Evolutionary conservation across 106 monocot species (phyloP).

Genomic region (Dactylorhiza incarnata): DNA sequence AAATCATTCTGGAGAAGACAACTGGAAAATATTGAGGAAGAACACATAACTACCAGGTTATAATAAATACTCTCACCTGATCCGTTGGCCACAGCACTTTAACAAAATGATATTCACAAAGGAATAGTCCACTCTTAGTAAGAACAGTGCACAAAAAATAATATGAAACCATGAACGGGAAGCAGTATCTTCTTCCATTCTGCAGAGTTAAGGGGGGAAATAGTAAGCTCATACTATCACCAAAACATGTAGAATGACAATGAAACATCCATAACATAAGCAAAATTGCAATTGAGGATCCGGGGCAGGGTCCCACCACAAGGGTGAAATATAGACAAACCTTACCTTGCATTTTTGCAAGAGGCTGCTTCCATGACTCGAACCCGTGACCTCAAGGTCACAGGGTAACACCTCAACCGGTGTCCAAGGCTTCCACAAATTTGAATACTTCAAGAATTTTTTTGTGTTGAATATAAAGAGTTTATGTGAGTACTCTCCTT

Average conservation of each 20-base stretch:
- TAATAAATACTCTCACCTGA: constrained; percentile 18
- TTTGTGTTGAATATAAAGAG: too few relatives aligned
- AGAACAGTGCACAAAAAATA: constrained; percentile 15
- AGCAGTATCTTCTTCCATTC: constrained; percentile 16
- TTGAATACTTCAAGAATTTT: too few relatives aligned
- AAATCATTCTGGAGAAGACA: background rate
- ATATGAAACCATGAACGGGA: constrained; percentile 5
- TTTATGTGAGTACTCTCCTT: too few relatives aligned
- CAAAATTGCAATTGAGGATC: background rate
- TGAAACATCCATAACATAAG: background rate
- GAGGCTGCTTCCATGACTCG: too few relatives aligned
- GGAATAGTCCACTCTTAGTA: constrained; percentile 5
- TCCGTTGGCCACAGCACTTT: constrained; percentile 31
- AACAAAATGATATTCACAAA: constrained; percentile 27
- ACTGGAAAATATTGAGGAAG: background rate
- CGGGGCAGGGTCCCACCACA: too few relatives aligned
- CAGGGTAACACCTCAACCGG: too few relatives aligned
- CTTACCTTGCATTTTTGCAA: too few relatives aligned
- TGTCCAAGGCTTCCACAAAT: too few relatives aligned
- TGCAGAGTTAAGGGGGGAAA: constrained; percentile 7
- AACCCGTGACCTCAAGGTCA: too few relatives aligned
- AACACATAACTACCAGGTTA: background rate
- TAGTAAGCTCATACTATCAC: background rate
- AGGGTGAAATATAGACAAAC: too few relatives aligned
- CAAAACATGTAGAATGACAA: background rate